Conservation (phyloP, 2,329 filamentous ascomycete genomes). For the Colletotrichum tamarilloi region DNA sequence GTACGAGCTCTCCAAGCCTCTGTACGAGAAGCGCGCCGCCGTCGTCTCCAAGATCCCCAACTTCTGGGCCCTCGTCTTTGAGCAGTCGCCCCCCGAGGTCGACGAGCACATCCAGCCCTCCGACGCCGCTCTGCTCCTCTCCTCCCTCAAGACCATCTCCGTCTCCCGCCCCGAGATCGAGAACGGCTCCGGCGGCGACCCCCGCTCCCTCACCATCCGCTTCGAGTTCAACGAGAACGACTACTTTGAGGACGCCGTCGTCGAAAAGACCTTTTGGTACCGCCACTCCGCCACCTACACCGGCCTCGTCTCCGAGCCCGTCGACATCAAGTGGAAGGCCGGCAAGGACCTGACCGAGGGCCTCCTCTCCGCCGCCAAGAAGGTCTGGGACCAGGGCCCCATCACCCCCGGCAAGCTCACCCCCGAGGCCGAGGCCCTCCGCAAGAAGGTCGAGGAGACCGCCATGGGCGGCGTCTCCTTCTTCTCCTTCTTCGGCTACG, state of each 20-base stretch:
- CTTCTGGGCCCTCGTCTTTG: conserved; percentile 96
- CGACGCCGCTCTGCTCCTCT: conserved; percentile 79
- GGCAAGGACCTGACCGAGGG: conserved; percentile 87
- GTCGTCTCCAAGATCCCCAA: conserved; percentile 79
- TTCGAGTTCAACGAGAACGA: conserved; percentile 87
- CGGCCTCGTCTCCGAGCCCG: conserved; percentile 88
- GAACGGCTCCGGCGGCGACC: conserved; percentile 72
- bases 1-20: conserved; percentile 72
- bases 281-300: conserved; percentile 76
- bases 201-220: conserved; percentile 80
- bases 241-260: conserved; percentile 79
- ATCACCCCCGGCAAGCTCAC: conserved; percentile 52
- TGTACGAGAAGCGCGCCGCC: conserved; percentile 81
- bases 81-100: conserved; percentile 86
- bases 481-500: conserved; percentile 90
- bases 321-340: conserved; percentile 88
- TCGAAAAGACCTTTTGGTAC: conserved; percentile 95
- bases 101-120: conserved; percentile 88
- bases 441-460: conserved; percentile 67
- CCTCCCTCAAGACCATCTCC: conserved; percentile 73
- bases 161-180: conserved; percentile 85
- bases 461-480: conserved; percentile 79
- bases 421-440: conserved; percentile 60
- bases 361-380: conserved; percentile 77
- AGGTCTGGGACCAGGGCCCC: conserved; percentile 68